phyloP scores from a whole-genome alignment of 106 monocot genomes.

The Gastrodia elata region DNA sequence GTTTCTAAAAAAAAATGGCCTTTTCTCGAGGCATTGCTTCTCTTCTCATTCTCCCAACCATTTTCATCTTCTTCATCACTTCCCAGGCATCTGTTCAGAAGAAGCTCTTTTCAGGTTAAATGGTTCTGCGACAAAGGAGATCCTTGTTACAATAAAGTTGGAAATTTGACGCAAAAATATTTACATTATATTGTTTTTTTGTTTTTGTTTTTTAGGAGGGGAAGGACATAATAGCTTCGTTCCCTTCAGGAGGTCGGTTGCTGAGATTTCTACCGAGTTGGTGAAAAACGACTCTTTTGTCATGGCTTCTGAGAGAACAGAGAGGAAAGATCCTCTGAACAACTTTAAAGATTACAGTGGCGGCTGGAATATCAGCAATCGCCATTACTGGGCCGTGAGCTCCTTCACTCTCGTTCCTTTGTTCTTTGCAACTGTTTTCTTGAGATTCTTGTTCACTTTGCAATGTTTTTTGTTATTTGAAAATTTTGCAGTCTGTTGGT shows the following conservation, averaged over 20 bases:
- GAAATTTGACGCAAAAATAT: neutral
- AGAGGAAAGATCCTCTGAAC: constrained; percentile 59
- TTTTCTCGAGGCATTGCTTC: neutral
- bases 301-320: constrained; percentile 58
- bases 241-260: constrained; percentile 27
- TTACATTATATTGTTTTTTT: neutral
- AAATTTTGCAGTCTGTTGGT: constrained; percentile 64
- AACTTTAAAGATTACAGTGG: constrained; percentile 48
- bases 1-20: neutral
- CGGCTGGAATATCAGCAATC: constrained; percentile 90
- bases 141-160: neutral
- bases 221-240: constrained; percentile 10
- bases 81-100: neutral
- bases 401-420: neutral
- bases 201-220: neutral
- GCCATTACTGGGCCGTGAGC: constrained; percentile 89
- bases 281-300: constrained; percentile 32
- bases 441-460: neutral
- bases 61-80: neutral
- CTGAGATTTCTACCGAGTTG: constrained; percentile 1
- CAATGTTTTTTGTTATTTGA: neutral
- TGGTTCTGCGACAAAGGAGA: neutral
- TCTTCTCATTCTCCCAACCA: neutral
- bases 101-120: neutral
- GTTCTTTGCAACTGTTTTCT: neutral